Evolutionary conservation across 2,329 filamentous ascomycete genomes (phyloP).

Genomic region (Endothia cerciana): DNA sequence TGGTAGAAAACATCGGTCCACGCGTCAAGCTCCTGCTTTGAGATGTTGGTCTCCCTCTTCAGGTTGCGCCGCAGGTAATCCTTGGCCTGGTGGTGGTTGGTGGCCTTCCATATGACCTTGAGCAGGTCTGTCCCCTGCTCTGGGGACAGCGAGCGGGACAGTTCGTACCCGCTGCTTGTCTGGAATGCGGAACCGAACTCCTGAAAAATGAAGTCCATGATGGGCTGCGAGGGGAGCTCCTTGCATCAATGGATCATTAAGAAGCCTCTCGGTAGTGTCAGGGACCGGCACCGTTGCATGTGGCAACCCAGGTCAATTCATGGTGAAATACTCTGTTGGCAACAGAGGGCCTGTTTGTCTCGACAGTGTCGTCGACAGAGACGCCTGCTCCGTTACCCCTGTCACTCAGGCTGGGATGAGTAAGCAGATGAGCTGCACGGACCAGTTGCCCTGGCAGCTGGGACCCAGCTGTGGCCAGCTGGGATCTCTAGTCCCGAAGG

Average conservation of each 20-base stretch:
- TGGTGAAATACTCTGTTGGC: constrained; percentile 5
- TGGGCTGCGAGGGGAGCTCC: constrained; percentile 25
- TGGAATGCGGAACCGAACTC: constrained; percentile 74
- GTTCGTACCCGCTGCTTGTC: constrained; percentile 67
- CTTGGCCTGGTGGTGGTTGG: constrained; percentile 67
- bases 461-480: constrained; percentile 9
- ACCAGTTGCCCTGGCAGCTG: neutral
- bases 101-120: constrained; percentile 70
- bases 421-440: neutral
- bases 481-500: neutral
- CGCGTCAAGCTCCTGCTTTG: constrained; percentile 70
- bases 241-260: neutral
- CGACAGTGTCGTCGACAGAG: neutral
- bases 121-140: constrained; percentile 67
- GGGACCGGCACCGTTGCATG: neutral
- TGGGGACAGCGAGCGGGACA: constrained; percentile 78
- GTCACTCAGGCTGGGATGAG: neutral
- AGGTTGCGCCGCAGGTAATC: constrained; percentile 76
- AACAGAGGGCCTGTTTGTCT: constrained; percentile 9
- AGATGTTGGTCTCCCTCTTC: constrained; percentile 34
- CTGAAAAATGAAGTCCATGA: constrained; percentile 74
- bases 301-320: neutral
- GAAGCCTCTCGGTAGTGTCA: neutral
- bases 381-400: neutral
- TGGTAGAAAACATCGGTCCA: constrained; percentile 85